phyloP scores from a whole-genome alignment of 768 basidiomycete species.

The Floccularia luteovirens region DNA sequence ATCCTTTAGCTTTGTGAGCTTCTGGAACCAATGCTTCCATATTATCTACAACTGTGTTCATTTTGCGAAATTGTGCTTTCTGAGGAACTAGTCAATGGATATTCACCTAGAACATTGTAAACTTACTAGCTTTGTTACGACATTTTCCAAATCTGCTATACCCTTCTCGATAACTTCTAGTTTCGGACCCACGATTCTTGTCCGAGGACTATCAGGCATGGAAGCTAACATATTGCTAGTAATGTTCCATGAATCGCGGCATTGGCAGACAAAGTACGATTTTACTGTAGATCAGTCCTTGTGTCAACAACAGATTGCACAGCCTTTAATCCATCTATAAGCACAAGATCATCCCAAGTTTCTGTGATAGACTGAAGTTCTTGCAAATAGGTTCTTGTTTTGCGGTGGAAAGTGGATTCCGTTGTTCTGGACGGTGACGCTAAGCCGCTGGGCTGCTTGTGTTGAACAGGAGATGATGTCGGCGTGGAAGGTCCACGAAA shows the following conservation, averaged over 20 bases:
- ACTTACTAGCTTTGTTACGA: slow-evolving; percentile 66
- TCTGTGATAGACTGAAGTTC: slow-evolving; percentile 56
- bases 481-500: slow-evolving; percentile 79
- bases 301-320: slow-evolving; percentile 65
- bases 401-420: slow-evolving; percentile 81
- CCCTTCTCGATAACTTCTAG: slow-evolving; percentile 61
- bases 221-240: slow-evolving; percentile 57
- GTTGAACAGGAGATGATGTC: slow-evolving; percentile 52
- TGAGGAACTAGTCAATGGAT: slow-evolving; percentile 15
- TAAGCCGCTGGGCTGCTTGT: slow-evolving; percentile 28
- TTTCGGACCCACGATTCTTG: slow-evolving; percentile 56
- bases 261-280: not conserved
- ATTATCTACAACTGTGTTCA: slow-evolving; percentile 55
- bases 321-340: slow-evolving; percentile 74
- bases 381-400: slow-evolving; percentile 56
- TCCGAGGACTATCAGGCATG: slow-evolving; percentile 47
- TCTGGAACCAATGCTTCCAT: slow-evolving; percentile 61
- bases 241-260: not conserved
- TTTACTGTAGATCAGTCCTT: slow-evolving; percentile 78
- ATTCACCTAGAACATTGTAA: slow-evolving; percentile 15
- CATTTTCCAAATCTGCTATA: slow-evolving; percentile 48
- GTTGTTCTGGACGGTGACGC: slow-evolving; percentile 39
- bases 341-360: slow-evolving; percentile 81
- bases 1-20: slow-evolving; percentile 65
- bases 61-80: slow-evolving; percentile 66